Evolutionary conservation across 2,329 filamentous ascomycete species (phyloP).

Genomic region (Parafenestella ontariensis): DNA sequence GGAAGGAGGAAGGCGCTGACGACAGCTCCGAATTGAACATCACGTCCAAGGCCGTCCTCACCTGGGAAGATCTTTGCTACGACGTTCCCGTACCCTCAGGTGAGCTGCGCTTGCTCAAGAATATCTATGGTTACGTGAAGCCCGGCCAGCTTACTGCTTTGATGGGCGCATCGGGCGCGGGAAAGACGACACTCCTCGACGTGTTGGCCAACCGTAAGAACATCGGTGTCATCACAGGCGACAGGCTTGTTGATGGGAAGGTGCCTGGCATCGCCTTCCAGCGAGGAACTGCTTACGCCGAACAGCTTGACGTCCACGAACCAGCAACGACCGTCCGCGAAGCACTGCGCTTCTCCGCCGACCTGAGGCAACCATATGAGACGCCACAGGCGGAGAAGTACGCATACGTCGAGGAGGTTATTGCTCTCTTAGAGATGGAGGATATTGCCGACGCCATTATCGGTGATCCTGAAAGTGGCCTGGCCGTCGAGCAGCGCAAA

Average conservation of each 20-base stretch:
- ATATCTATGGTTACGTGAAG: slow-evolving; percentile 64
- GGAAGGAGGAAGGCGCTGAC: slow-evolving; percentile 51
- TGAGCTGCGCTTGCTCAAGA: slow-evolving; percentile 62
- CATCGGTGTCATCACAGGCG: slow-evolving; percentile 68
- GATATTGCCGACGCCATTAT: slow-evolving; percentile 72
- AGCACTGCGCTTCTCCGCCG: slow-evolving; percentile 70
- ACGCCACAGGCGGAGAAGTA: slow-evolving; percentile 67
- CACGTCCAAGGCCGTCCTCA: slow-evolving; percentile 62
- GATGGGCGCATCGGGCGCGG: slow-evolving; percentile 66
- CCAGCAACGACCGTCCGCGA: slow-evolving; percentile 69
- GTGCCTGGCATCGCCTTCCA: slow-evolving; percentile 67
- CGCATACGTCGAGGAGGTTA: slow-evolving; percentile 70
- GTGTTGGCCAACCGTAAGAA: slow-evolving; percentile 72
- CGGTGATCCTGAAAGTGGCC: slow-evolving; percentile 64
- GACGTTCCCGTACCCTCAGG: slow-evolving; percentile 73
- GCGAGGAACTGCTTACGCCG: slow-evolving; percentile 68
- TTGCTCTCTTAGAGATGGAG: slow-evolving; percentile 70
- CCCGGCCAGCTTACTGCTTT: slow-evolving; percentile 62
- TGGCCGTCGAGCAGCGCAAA: slow-evolving; percentile 69
- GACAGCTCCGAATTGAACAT: slow-evolving; percentile 58
- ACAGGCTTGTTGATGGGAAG: slow-evolving; percentile 68
- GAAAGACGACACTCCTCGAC: slow-evolving; percentile 85
- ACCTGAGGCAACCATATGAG: slow-evolving; percentile 67
- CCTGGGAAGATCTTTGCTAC: slow-evolving; percentile 65
- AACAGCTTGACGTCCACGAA: slow-evolving; percentile 71